Evolutionary conservation across 108 stramenopile species (phyloP).

Genomic region (Skeletonema menzelii): DNA sequence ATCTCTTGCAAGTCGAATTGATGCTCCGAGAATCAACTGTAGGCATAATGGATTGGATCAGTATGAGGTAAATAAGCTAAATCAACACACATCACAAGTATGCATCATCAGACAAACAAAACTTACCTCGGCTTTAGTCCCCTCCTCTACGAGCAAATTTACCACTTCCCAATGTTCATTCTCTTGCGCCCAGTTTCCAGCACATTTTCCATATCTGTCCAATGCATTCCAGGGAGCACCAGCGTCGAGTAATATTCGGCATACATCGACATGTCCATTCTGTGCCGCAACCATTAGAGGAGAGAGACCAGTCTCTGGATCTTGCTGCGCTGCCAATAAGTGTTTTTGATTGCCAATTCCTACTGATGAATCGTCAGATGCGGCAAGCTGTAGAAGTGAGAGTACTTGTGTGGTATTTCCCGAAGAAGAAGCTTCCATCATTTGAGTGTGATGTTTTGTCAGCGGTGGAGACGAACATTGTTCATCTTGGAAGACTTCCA

Average conservation of each 20-base stretch:
- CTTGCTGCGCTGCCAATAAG: constrained; percentile 66
- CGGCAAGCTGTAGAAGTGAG: constrained; percentile 19
- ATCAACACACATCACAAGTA: background rate
- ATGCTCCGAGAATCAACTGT: constrained; percentile 72
- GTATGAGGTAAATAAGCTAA: background rate
- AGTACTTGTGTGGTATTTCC: constrained; percentile 12
- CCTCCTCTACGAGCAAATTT: constrained; percentile 81
- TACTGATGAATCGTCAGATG: constrained; percentile 1
- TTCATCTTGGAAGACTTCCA: background rate
- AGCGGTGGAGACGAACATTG: background rate
- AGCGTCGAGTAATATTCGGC: constrained; percentile 50
- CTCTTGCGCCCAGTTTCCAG: constrained; percentile 88
- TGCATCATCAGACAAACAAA: background rate
- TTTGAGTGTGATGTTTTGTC: constrained; percentile 17
- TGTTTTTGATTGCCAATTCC: constrained; percentile 9
- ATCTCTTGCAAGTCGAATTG: constrained; percentile 47
- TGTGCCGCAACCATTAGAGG: constrained; percentile 80
- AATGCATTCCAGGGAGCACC: constrained; percentile 95
- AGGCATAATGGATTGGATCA: background rate
- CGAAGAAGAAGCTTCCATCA: constrained; percentile 33
- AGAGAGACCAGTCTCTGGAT: constrained; percentile 63
- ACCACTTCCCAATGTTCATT: constrained; percentile 78
- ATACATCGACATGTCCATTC: constrained; percentile 55
- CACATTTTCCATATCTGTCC: constrained; percentile 79
- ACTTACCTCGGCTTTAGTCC: constrained; percentile 60